Evolutionary conservation across 352 stramenopile species (phyloP).

Genomic region (Lagenidium sp.): DNA sequence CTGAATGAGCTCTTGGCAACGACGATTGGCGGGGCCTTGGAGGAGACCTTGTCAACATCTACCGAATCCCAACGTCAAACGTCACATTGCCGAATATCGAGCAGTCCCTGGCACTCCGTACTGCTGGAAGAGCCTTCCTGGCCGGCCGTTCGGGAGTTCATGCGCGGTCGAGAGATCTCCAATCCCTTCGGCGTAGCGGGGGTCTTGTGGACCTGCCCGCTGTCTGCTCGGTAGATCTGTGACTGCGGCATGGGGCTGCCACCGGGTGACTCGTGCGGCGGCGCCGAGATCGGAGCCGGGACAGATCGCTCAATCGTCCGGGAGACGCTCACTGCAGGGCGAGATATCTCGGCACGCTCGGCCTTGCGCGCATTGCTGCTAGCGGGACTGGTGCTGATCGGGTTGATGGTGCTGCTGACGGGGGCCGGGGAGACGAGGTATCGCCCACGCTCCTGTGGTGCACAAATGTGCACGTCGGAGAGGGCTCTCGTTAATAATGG

Average conservation of each 20-base stretch:
- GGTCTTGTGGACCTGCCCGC: conserved; percentile 31
- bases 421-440: conserved; percentile 72
- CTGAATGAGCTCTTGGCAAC: conserved; percentile 57
- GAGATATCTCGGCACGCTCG: conserved; percentile 28
- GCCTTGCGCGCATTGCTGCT: conserved; percentile 7
- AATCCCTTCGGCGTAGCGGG: conserved; percentile 36
- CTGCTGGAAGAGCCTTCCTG: no score
- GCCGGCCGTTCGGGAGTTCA: conserved; percentile 68
- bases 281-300: conserved; percentile 29
- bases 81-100: no score
- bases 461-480: not conserved
- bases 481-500: not conserved
- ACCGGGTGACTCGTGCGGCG: conserved; percentile 21
- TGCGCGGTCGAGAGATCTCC: conserved; percentile 68
- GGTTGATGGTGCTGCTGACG: conserved; percentile 32
- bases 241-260: conserved; percentile 14
- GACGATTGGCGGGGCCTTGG: conserved; percentile 24
- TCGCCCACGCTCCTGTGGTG: conserved; percentile 41
- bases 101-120: no score
- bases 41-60: no score
- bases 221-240: conserved; percentile 61
- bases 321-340: conserved; percentile 32
- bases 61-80: no score
- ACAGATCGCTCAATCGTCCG: conserved; percentile 48
- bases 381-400: conserved; percentile 12